phyloP scores from a whole-genome alignment of 2,329 filamentous ascomycete genomes.

The Fusarium aywerte region DNA sequence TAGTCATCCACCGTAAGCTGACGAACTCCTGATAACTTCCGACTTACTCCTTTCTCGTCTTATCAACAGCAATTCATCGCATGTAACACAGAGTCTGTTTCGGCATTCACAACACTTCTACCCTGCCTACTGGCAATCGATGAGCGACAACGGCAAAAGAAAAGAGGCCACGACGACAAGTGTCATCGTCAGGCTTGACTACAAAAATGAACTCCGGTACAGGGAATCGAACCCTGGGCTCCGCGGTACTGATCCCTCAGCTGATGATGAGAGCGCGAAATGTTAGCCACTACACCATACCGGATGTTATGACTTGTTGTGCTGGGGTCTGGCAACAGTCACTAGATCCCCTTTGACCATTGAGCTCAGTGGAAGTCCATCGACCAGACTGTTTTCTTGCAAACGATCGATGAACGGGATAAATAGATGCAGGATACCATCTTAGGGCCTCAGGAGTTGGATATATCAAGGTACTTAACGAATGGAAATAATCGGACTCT shows the following conservation, averaged over 20 bases:
- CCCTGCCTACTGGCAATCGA: not conserved
- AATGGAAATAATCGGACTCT: too few species aligned
- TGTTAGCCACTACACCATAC: conserved; percentile 52
- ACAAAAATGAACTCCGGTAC: conserved; percentile 35
- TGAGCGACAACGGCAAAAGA: not conserved
- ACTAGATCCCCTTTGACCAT: not conserved
- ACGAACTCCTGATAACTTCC: not conserved
- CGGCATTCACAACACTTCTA: not conserved
- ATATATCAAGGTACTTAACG: too few species aligned
- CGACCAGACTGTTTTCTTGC: not conserved
- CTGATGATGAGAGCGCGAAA: conserved; percentile 47
- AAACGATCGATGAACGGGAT: too few species aligned
- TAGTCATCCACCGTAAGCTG: not conserved
- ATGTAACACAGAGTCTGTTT: not conserved
- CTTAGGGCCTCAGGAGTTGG: too few species aligned
- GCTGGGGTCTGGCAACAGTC: not conserved
- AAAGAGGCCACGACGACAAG: not conserved
- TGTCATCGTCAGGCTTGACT: not conserved
- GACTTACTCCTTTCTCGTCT: not conserved
- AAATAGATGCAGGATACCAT: too few species aligned
- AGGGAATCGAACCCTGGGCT: conserved; percentile 47
- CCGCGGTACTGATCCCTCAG: conserved; percentile 41
- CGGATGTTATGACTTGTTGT: conserved; percentile 28
- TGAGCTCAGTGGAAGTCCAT: too few species aligned
- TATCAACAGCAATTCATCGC: not conserved